Percentiles rank a stretch among this genome's conserved stretches.
phyloP scores from a whole-genome alignment of 1,284 basidiomycete species.

The Moesziomyces sp. region DNA sequence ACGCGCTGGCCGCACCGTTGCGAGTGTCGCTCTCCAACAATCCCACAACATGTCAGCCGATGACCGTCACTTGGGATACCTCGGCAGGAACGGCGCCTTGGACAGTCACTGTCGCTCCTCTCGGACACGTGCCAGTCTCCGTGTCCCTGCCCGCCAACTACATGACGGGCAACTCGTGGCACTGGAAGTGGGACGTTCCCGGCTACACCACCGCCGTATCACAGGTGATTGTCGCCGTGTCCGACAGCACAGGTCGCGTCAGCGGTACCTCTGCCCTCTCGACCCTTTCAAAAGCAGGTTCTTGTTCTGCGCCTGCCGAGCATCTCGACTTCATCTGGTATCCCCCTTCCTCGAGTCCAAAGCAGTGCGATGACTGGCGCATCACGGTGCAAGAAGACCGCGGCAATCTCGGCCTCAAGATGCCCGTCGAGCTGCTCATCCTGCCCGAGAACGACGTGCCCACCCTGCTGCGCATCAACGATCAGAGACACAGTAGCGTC shows the following conservation, averaged over 20 bases:
- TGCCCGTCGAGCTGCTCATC: slow-evolving; percentile 42
- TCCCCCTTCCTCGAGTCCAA: slow-evolving; percentile 19
- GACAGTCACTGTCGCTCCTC: slow-evolving; percentile 45
- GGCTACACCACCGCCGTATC: slow-evolving; percentile 21
- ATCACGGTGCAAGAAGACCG: slow-evolving; percentile 42
- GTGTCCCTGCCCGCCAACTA: slow-evolving; percentile 35
- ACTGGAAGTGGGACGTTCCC: slow-evolving; percentile 38
- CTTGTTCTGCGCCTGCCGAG: slow-evolving; percentile 35
- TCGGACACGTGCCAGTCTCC: slow-evolving; percentile 35
- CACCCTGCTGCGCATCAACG: slow-evolving; percentile 19
- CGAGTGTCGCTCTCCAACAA: slow-evolving; percentile 29
- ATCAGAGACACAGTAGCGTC: slow-evolving; percentile 11
- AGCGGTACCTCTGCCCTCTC: slow-evolving; percentile 29
- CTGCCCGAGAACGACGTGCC: slow-evolving; percentile 40
- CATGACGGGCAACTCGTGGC: slow-evolving; percentile 25
- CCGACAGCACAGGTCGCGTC: slow-evolving; percentile 32
- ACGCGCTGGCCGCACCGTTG: slow-evolving; percentile 38
- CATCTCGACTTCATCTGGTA: slow-evolving; percentile 49
- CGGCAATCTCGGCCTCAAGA: slow-evolving; percentile 35
- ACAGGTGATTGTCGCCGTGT: slow-evolving; percentile 38
- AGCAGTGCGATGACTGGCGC: slow-evolving; percentile 42
- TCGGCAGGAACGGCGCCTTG: slow-evolving; percentile 41
- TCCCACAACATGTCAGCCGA: slow-evolving; percentile 34
- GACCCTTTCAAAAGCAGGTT: slow-evolving; percentile 12
- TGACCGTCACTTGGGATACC: slow-evolving; percentile 37